A percentile compares a stretch with the other conserved stretches of the same genome.
Evolutionary conservation across 2,329 filamentous ascomycete genomes (phyloP).

Genomic region (Chaetomiaceae sp.): DNA sequence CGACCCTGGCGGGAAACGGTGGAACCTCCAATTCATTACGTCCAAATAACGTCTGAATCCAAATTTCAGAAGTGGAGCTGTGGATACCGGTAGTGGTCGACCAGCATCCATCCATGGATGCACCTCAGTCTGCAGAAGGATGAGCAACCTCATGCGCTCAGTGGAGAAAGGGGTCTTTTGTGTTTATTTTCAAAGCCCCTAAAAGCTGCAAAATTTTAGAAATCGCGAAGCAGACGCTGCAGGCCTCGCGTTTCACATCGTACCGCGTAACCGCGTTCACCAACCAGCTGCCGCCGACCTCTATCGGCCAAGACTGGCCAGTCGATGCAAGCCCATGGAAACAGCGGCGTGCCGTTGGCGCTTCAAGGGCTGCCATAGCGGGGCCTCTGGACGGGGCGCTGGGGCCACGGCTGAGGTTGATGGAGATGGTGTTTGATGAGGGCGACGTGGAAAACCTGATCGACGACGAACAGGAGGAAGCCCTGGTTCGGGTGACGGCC

Average conservation of each 20-base stretch:
- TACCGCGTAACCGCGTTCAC: no score
- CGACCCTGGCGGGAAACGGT: constrained; percentile 10
- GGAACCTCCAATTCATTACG: constrained; percentile 20
- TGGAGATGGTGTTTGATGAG: constrained; percentile 13
- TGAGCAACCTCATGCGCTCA: neutral
- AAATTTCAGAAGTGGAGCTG: constrained; percentile 23
- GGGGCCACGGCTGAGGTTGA: neutral
- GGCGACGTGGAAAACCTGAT: constrained; percentile 13
- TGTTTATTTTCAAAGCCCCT: no score
- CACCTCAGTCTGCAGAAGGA: constrained; percentile 8
- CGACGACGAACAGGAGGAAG: constrained; percentile 10
- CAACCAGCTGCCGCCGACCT: no score
- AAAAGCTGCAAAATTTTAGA: no score
- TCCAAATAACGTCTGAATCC: constrained; percentile 19
- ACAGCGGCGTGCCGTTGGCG: neutral
- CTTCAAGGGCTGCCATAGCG: neutral
- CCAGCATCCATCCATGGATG: constrained; percentile 5
- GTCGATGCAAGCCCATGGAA: no score
- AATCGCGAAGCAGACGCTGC: no score
- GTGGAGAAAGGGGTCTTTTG: no score
- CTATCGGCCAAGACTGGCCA: no score
- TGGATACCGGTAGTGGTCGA: constrained; percentile 18
- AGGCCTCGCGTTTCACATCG: no score
- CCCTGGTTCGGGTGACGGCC: neutral
- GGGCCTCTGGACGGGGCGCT: neutral